Percentiles rank a stretch among this genome's conserved stretches.
Evolutionary conservation across 164 flowering plant genomes (phyloP).

Genomic region (Sedum album): DNA sequence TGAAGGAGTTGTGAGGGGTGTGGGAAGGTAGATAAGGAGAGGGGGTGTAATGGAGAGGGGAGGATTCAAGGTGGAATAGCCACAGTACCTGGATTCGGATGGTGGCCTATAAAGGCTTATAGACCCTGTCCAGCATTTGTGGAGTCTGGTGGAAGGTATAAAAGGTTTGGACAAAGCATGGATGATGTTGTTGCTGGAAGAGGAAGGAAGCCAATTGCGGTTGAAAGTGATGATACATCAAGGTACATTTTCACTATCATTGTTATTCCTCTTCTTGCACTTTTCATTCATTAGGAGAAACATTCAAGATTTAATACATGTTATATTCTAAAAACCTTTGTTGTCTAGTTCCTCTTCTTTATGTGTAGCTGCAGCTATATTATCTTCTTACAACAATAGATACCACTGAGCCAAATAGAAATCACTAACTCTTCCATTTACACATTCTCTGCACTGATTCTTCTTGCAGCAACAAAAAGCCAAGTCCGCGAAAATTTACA

Average conservation of each 20-base stretch:
- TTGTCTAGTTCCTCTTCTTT: too few species aligned
- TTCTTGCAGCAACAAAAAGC: constrained; percentile 22
- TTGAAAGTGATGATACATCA: constrained; percentile 21
- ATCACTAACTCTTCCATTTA: neutral
- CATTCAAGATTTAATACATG: too few species aligned
- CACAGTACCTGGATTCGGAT: constrained; percentile 92
- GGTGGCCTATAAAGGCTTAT: constrained; percentile 99
- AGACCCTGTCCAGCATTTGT: constrained; percentile 88
- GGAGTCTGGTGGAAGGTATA: constrained; percentile 84
- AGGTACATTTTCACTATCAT: constrained; percentile 26
- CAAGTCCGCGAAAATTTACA: constrained; percentile 16
- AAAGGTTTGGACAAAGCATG: constrained; percentile 85
- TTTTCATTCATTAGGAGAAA: too few species aligned
- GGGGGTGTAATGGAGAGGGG: constrained; percentile 93
- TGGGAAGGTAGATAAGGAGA: constrained; percentile 71
- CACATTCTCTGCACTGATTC: neutral
- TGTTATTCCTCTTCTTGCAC: neutral
- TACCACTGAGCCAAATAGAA: neutral
- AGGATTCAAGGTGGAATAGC: constrained; percentile 98
- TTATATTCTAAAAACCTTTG: too few species aligned
- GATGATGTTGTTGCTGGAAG: constrained; percentile 86
- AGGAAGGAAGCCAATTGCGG: constrained; percentile 15
- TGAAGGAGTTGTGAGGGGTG: constrained; percentile 71
- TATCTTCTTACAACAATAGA: too few species aligned
- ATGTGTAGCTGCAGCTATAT: too few species aligned